Percentiles rank a stretch among this genome's conserved stretches.
Conservation (phyloP, 2,329 filamentous ascomycete species). For the Fusarium acutatum region DNA sequence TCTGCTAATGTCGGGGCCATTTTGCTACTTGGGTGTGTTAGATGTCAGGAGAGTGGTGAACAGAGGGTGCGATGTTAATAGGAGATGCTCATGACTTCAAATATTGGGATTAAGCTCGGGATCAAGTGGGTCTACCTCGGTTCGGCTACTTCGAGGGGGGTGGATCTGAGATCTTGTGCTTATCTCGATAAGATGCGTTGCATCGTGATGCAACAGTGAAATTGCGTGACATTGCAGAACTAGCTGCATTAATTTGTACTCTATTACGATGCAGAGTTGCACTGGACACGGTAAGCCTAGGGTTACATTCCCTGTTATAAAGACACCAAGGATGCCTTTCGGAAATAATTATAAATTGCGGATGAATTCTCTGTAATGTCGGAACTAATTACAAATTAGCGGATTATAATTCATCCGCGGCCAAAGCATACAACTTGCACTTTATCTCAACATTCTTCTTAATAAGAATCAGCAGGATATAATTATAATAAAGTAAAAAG, state of each 20-base stretch:
- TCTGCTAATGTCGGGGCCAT: conserved; percentile 32
- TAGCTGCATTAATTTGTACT: not conserved
- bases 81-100: not conserved
- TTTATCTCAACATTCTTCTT: too few species aligned
- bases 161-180: not conserved
- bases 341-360: not conserved
- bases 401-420: not conserved
- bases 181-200: not conserved
- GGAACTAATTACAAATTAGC: not conserved
- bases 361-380: not conserved
- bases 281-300: accelerated
- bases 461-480: accelerated
- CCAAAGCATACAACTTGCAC: too few species aligned
- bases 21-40: accelerated
- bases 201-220: not conserved
- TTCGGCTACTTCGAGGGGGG: not conserved
- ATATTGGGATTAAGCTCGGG: not conserved
- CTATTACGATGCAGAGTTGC: not conserved
- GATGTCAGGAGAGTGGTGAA: not conserved
- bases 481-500: accelerated
- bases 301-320: not conserved
- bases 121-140: conserved; percentile 8
- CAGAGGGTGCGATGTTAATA: not conserved
- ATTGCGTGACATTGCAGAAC: not conserved
- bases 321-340: accelerated